A percentile compares a stretch with the other conserved stretches of the same genome.
phyloP scores from a whole-genome alignment of 2,329 filamentous ascomycete species.

The Monosporascus sp. region DNA sequence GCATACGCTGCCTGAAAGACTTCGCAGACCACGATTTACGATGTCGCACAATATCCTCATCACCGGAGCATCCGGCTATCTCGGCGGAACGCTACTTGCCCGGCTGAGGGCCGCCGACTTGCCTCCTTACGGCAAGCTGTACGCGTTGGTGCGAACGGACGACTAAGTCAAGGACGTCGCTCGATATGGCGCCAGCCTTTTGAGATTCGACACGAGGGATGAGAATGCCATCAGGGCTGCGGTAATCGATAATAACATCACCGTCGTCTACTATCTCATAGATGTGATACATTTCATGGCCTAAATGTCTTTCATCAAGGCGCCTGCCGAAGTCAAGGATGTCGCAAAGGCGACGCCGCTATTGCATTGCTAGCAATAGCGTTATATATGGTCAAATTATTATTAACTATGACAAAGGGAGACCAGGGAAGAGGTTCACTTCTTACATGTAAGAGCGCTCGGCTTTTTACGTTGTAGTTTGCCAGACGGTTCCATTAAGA shows the following conservation, averaged over 20 bases:
- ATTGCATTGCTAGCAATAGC: too few species aligned
- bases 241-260: conserved; percentile 39
- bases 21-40: neutral
- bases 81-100: conserved; percentile 45
- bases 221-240: conserved; percentile 27
- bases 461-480: neutral
- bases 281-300: conserved; percentile 29
- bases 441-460: conserved; percentile 33
- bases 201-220: conserved; percentile 35
- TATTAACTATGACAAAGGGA: too few species aligned
- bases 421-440: conserved; percentile 39
- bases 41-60: conserved; percentile 38
- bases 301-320: conserved; percentile 39
- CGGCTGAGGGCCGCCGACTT: conserved; percentile 31
- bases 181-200: conserved; percentile 36
- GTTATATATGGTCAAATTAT: too few species aligned
- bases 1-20: neutral
- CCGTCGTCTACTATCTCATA: conserved; percentile 43
- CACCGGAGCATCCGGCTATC: conserved; percentile 48
- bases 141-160: conserved; percentile 40
- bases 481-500: neutral
- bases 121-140: conserved; percentile 37
- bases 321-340: conserved; percentile 38
- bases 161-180: conserved; percentile 40
- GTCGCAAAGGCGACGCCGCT: too few species aligned